phyloP scores from a whole-genome alignment of 139 green algal species.

The Eudorina sp. region DNA sequence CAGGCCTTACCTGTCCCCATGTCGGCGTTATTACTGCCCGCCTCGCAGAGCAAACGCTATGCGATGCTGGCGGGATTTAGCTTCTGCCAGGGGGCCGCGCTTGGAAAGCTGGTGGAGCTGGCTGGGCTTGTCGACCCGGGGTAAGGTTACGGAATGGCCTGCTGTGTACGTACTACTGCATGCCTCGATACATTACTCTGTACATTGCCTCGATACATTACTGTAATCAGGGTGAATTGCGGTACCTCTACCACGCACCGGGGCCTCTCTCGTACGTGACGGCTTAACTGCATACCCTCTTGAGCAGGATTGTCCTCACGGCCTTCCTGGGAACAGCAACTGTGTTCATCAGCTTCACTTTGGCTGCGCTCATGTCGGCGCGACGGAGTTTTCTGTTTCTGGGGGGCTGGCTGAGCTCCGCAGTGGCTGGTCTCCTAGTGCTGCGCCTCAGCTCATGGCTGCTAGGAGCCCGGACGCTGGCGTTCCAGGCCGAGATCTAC shows the following conservation, averaged over 20 bases:
- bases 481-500: conserved; percentile 76
- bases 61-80: conserved; percentile 66
- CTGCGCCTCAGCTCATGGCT: conserved; percentile 73
- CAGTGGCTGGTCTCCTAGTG: conserved; percentile 53
- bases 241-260: too few species aligned
- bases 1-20: too few species aligned
- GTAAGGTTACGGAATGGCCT: conserved; percentile 26
- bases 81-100: conserved; percentile 66
- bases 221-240: too few species aligned
- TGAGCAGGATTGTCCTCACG: conserved; percentile 64
- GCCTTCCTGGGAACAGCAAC: conserved; percentile 64
- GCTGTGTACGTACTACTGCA: too few species aligned
- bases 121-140: conserved; percentile 62
- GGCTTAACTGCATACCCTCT: too few species aligned
- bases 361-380: conserved; percentile 71
- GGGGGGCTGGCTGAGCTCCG: conserved; percentile 64
- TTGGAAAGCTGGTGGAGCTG: conserved; percentile 67
- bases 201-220: too few species aligned
- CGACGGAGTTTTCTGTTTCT: conserved; percentile 76
- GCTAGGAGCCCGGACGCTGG: conserved; percentile 48
- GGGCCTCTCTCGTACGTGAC: too few species aligned
- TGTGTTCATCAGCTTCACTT: conserved; percentile 82
- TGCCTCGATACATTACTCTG: too few species aligned
- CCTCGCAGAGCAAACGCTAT: conserved; percentile 65
- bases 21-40: too few species aligned